Evolutionary conservation across 371 early-diverging fungal genomes (phyloP), one percentile per base, ranked within the genome.

Genomic region (Mortierella sp.): DNA sequence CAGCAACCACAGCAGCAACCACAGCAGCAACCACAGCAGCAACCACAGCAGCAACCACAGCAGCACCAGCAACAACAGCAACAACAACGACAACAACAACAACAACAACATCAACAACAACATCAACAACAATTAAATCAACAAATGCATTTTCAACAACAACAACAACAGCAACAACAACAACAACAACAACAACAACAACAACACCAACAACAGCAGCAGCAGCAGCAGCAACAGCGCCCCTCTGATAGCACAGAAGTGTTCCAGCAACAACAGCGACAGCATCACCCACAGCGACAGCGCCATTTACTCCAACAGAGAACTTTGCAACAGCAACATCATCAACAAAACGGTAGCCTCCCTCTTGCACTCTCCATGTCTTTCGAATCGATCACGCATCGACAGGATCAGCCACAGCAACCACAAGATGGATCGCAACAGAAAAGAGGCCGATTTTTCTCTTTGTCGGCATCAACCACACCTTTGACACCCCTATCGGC

Each of bases 401-500:
- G 47, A 28, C 57, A 57, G 17, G 57, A 57, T 42, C 56, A 55
- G 22, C 2, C 49, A 61, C 61, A 59, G 28, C 65, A 64, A 8
- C 43, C 37, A 17, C 56, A 40, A n/a, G 32, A 15, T 31, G 37
- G 54, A 34, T 34, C 26, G 22, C 61, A 66, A 17, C 66, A 43
- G 60, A 68, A 69, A 40, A 51, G 75, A 54, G 55, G 65, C 15
- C 64, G 75, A 15, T 34, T 68, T n/a, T 43, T 60, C 12, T 40
- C 68, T 12, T 68, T 43, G 57, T 64, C 75, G 6, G 61, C 53
- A 26, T 53, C 68, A 13, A 53, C 73, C 6, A 34, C 65, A 1
- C 69, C 69, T 3, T 29, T 68, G 40, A 75, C 75, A 4, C 75
- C 75, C 23, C 61, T 64, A 10, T 68, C 75, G 17, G 69, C 61